Evolutionary conservation across 2,329 filamentous ascomycete species (phyloP), one percentile per base, ranked within the genome.

Genomic region (Cytospora leucostoma): DNA sequence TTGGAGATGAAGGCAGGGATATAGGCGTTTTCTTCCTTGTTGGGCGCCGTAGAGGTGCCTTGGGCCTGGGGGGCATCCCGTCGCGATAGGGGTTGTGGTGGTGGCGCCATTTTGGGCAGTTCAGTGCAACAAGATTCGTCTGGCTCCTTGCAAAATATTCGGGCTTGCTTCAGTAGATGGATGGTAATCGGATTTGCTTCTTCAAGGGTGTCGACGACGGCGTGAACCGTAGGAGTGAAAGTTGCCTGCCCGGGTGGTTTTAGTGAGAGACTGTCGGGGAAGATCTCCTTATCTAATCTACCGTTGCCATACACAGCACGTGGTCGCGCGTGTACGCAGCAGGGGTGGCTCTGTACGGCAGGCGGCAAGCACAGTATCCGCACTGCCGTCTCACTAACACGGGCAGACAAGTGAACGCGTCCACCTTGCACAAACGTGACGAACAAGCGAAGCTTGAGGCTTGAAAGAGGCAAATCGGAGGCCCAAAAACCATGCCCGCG

Each of bases 1-100:
- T 97, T 97, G 71, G 93, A 93, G 79, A 99, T 99, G 83, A 97
- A 99, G 60, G 91, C 88, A 7, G 95, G 95, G 72, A 99, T 99
- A 82, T 99, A 99, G 76, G 97, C 88, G 83, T 99, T 99, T 77
- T 95, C 92, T 76, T 96, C 93, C 75, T 96, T 96, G 61, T 32
- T 74, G 38, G 65, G 61, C 55, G 61, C 65, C n/a, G 61, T 61
- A n/a, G 62, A 56, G 37, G 53, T 52, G 54, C 35, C 37, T 37
- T 56, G 55, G 44, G 34, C 37, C 37, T 56, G 55, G 44, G 34
- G 47, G 3, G 32, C 59, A 52, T 34, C 54, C 34, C 52, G 50
- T 40, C 62, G 40, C 17, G 64, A 27, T 8, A 64, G 61, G 3
- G 64, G 64, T n/a, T 53, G 56, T 11, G 38, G 63, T 57, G 64